Evolutionary conservation across 2,329 filamentous ascomycete genomes (phyloP).

Genomic region (Cryoendolithus antarcticus): DNA sequence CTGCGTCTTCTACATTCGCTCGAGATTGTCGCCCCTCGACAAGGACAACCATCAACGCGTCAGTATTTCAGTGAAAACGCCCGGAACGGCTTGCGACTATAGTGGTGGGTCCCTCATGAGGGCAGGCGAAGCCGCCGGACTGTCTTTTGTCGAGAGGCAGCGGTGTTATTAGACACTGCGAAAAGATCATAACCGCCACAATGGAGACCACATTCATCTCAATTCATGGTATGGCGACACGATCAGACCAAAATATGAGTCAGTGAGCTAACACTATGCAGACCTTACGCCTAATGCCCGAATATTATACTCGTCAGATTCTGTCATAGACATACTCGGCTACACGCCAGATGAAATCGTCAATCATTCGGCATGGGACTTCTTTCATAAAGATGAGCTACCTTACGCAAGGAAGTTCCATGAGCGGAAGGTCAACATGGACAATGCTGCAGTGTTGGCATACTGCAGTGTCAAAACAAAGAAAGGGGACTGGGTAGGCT

Average conservation of each 20-base stretch:
- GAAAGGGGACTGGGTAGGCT: constrained; percentile 60
- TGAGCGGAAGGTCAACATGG: constrained; percentile 58
- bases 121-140: no score
- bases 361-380: constrained; percentile 69
- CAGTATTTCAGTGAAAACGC: no score
- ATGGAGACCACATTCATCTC: constrained; percentile 62
- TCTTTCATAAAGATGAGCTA: constrained; percentile 72
- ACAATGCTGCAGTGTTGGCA: constrained; percentile 73
- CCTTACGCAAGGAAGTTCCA: constrained; percentile 63
- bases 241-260: not conserved
- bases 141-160: no score
- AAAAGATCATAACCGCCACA: not conserved
- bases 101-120: no score
- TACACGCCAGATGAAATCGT: constrained; percentile 65
- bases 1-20: no score
- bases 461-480: constrained; percentile 62
- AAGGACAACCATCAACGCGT: no score
- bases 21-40: no score
- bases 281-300: constrained; percentile 64
- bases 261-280: constrained; percentile 22
- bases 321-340: constrained; percentile 70
- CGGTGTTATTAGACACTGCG: no score
- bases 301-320: constrained; percentile 74
- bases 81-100: no score
- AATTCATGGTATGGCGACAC: constrained; percentile 58